Base-by-base conservation (phyloP, 768 basidiomycete genomes). In the Rhodotorula babjevae region DNA sequence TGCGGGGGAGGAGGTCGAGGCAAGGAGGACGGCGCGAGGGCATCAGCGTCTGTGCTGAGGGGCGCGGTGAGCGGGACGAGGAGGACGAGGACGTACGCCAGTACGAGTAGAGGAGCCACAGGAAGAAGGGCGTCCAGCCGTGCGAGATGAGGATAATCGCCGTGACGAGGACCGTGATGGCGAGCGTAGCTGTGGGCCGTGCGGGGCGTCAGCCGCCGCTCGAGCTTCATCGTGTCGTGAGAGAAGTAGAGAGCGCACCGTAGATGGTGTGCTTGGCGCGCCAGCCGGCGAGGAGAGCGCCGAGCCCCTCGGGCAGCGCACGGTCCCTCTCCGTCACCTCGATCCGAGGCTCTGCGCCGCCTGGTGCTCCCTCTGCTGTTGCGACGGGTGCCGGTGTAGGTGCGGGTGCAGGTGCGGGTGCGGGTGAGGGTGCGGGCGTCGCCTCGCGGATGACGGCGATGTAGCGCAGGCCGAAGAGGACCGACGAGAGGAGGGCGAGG, bases 381-480 rank as follows among this genome's bases (percentile, higher is more conserved):
- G 36, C 36, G 36, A 36, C 36, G 36, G 36, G 36, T 3, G 74
- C 31, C 7, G 71, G 47, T 40, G 60, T 44, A 18, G 62, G 57
- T 18, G 68, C 40, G 7, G 70, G 50, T 9, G 55, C 63, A 0
- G 44, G 40, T 29, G 56, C 29, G 18, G 61, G 55, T 29, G 60
- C 23, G 18, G 72, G 21, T 0, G 67, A 44, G 0, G 72, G 19
- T 8, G 33, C 52, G 7, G 71, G 71, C 8, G 73, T 71, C n/a
- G 74, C 64, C 16, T 71, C 71, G 14, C 77, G 67, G 42, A 79
- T 78, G 36, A 65, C 46, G 40, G 74, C 63, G 18, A 76, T 68
- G 63, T 76, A 78, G 8, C 77, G 72, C 57, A 76, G 66, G 27
- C 78, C 78, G 67, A 79, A 79, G 9, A 77, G 63, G 52, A 77